Base-by-base conservation (phyloP, 202 grass and related monocot genomes). In the Panicum hallii region DNA sequence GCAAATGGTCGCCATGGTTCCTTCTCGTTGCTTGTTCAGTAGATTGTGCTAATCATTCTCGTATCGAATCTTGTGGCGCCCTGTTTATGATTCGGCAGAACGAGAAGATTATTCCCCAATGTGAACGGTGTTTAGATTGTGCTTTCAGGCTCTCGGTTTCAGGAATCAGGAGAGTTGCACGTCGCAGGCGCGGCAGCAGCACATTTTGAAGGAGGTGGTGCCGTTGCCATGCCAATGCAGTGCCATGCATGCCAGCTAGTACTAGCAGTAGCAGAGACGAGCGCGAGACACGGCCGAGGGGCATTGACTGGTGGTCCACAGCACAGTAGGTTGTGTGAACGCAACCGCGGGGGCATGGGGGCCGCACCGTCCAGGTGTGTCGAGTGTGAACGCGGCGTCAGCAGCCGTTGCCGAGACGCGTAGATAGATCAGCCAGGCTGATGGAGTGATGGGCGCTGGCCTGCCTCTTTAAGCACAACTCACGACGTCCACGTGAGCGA, bases 341-440 rank as follows among this genome's bases (percentile, higher is more conserved):
- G 70, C 70, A 19, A 17, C 45, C 13, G 3, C 4, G 5, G 44
- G 36, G 3, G 2, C 34, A 34, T 34, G 43, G 43, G 67, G 11
- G 20, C 3, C 40, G 1, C 11, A 17, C 11, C 11, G 41, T 5
- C 42, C 5, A 20, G 28, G 6, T 17, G 26, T 11, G 48, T 74
- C 0, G 30, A 54, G 71, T 54, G 71, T 74, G 71, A 54, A 74
- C 71, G 71, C 48, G 1, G 28, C 47, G 71, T 53, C 30, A 38
- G 26, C 70, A 34, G 3, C 46, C 69, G 69, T 72, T 52, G 70
- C 70, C 4, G 14, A 15, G 28, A 74, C 71, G 71, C 71, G 71
- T 38, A 38, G 1, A 34, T 38, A 72, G 16, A 15, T 47, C 42
- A 49, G n/a, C 13, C 22, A 32, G 8, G 26, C 26, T 26, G 26